Evolutionary conservation across 2,329 filamentous ascomycete species (phyloP).

Genomic region (Chaetomium sp.): DNA sequence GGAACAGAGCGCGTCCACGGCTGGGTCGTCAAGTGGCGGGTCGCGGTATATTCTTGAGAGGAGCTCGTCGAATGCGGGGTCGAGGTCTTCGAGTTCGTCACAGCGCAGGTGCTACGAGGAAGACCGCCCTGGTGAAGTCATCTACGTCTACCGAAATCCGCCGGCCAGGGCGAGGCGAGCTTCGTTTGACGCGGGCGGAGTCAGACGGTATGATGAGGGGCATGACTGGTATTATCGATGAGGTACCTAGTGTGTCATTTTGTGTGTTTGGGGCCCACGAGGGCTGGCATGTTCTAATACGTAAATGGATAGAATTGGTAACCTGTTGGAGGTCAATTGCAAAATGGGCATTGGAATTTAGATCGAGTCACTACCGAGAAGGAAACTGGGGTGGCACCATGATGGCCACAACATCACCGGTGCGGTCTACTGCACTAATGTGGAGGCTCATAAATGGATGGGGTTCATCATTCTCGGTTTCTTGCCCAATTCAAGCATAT

Average conservation of each 20-base stretch:
- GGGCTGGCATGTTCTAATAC: neutral
- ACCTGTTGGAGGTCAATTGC: no score
- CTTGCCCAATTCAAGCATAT: neutral
- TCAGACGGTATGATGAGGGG: constrained; percentile 16
- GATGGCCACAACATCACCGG: neutral
- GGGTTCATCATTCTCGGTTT: neutral
- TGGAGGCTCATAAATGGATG: neutral
- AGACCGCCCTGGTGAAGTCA: constrained; percentile 1
- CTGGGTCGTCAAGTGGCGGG: neutral
- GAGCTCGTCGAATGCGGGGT: constrained; percentile 6
- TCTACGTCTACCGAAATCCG: constrained; percentile 24
- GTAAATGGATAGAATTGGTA: neutral
- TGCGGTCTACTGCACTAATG: neutral
- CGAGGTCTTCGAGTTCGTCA: neutral
- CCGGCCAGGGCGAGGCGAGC: constrained; percentile 15
- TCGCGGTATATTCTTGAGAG: constrained; percentile 10
- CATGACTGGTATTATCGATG: constrained; percentile 15
- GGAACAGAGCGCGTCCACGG: constrained; percentile 1
- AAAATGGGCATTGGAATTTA: neutral
- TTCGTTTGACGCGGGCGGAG: constrained; percentile 21
- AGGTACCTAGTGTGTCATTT: neutral
- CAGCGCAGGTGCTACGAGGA: constrained; percentile 10
- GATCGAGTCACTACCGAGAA: neutral
- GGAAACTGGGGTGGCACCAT: neutral
- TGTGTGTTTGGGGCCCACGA: neutral